Evolutionary conservation across 148 eudicot species (phyloP).

Genomic region (Cornus florida): DNA sequence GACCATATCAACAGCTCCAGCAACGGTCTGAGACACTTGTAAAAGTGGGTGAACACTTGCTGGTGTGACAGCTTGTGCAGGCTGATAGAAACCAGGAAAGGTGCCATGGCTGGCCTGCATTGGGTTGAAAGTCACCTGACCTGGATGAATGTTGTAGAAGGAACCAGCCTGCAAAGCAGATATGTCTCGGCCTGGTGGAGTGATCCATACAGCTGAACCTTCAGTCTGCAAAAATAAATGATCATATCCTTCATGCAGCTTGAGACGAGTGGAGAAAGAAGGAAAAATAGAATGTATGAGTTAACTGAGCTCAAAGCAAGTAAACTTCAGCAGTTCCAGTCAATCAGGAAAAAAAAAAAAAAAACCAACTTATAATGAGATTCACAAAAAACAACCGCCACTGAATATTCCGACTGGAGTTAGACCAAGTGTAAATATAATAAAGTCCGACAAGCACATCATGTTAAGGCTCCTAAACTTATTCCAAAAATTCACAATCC

Average conservation of each 20-base stretch:
- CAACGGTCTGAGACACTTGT: conserved; percentile 74
- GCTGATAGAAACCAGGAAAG: conserved; percentile 60
- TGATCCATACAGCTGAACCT: conserved; percentile 74
- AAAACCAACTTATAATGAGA: neutral
- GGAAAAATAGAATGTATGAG: neutral
- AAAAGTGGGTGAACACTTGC: conserved; percentile 61
- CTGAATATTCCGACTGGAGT: neutral
- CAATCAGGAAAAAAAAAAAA: neutral
- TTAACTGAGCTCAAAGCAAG: neutral
- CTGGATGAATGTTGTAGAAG: conserved; percentile 72
- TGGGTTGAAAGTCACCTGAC: conserved; percentile 62
- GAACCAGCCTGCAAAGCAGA: conserved; percentile 59
- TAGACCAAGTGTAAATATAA: neutral
- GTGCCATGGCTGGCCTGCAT: conserved; percentile 61
- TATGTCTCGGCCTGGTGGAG: conserved; percentile 68
- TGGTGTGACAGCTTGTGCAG: conserved; percentile 58
- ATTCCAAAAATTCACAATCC: neutral
- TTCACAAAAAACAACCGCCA: neutral
- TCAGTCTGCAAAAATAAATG: conserved; percentile 45
- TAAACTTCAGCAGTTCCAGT: neutral
- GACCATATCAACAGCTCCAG: conserved; percentile 54
- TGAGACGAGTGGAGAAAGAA: neutral
- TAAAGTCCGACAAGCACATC: neutral
- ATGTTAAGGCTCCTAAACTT: neutral
- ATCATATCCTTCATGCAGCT: neutral